Evolutionary conservation across 2,329 filamentous ascomycete species (phyloP).

Genomic region (Talaromyces sp.): DNA sequence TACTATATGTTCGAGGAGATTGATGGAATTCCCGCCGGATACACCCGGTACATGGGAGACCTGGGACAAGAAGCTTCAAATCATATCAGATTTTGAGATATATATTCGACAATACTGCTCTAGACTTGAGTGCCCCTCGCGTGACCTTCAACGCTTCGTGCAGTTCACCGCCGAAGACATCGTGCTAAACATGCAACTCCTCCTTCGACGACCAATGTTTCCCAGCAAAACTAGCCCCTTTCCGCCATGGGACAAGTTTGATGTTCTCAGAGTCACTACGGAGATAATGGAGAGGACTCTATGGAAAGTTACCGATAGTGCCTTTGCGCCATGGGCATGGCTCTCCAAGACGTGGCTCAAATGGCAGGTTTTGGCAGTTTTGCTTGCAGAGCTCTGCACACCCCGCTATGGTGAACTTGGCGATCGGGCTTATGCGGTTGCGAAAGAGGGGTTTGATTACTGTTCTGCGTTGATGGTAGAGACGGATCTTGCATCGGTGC

Average conservation of each 20-base stretch:
- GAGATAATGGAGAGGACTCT: conserved; percentile 1
- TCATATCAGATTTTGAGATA: neutral
- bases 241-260: conserved; percentile 2
- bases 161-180: conserved; percentile 2
- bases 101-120: neutral
- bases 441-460: neutral
- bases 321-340: conserved; percentile 7
- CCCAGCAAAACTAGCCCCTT: neutral
- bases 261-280: conserved; percentile 3
- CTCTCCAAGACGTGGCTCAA: conserved; percentile 1
- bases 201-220: neutral
- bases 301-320: conserved; percentile 5
- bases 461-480: conserved; percentile 2
- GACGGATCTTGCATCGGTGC: neutral
- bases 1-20: neutral
- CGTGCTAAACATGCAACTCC: neutral
- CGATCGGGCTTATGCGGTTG: neutral
- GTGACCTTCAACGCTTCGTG: neutral
- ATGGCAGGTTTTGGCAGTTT: conserved; percentile 1
- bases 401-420: conserved; percentile 1
- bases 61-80: conserved; percentile 1
- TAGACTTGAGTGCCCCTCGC: neutral
- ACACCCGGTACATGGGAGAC: neutral
- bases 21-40: neutral
- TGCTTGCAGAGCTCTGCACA: neutral